Base-by-base conservation (phyloP, 2,329 filamentous ascomycete species). In the Fusarium temperatum region DNA sequence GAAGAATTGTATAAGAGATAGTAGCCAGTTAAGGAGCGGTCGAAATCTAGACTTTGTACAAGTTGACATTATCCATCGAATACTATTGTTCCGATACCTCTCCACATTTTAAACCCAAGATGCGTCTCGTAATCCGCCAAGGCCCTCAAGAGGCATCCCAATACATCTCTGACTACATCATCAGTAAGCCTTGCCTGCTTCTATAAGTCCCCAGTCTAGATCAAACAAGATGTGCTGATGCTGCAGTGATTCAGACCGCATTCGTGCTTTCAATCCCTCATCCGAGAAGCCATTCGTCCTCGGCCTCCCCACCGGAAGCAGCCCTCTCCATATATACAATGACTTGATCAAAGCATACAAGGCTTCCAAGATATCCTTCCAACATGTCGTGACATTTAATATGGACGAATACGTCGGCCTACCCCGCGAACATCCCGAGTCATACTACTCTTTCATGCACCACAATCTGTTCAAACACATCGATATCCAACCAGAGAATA, bases 141-240 rank as follows among this genome's bases (percentile, higher is more conserved):
- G 39, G 64, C 26, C 62, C 62, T 2, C 44, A 39, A n/a, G 64
- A 66, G 50, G 64, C 64, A 59, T 66, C 64, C 0, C 28, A 44
- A 30, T 66, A 66, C n/a, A 59, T 66, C 26, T 42, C 64, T 32
- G 64, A 66, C n/a, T 66, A 66, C 26, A 66, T 66, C 18, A 66
- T 66, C 50, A 28, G 64, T 66, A 58, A 66, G 61, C 28, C 3
- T 13, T 20, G 22, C 13, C 26, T 41, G 20, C 22, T 28, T 15
- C n/a, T 7, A n/a, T 28, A 26, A 5, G 15, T 1, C 8, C 2
- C 17, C 35, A 26, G 14, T 2, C 11, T 35, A 54, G 13, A 22
- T 36, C 14, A 26, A 28, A 26, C 10, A 26, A 32, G 17, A 18
- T 7, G 6, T 28, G 20, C 56, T 58, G 18, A 58, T 36, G 22